Conservation (phyloP, 2,329 filamentous ascomycete genomes). For the Aspergillus udagawae region DNA sequence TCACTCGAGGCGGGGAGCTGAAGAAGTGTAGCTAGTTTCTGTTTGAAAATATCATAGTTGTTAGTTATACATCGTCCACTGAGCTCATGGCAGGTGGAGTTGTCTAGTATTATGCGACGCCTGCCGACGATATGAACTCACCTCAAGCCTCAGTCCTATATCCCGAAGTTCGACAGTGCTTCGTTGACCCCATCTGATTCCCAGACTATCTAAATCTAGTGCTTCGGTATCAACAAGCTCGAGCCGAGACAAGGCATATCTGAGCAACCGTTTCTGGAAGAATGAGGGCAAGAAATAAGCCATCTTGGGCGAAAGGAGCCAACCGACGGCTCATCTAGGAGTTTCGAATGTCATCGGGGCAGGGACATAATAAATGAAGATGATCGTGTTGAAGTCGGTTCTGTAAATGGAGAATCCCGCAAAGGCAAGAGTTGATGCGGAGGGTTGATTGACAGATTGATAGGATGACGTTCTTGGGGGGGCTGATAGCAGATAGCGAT, state of each 20-base stretch:
- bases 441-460: constrained; percentile 12
- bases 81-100: neutral
- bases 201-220: constrained; percentile 79
- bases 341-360: constrained; percentile 24
- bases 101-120: neutral
- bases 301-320: constrained; percentile 50
- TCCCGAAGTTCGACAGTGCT: constrained; percentile 83
- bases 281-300: constrained; percentile 71
- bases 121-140: constrained; percentile 37
- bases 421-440: constrained; percentile 6
- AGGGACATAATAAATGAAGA: constrained; percentile 15
- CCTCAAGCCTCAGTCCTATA: constrained; percentile 75
- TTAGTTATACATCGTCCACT: constrained; percentile 17
- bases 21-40: constrained; percentile 76
- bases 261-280: constrained; percentile 81
- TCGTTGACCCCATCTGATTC: constrained; percentile 75
- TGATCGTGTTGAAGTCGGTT: constrained; percentile 1
- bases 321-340: constrained; percentile 24
- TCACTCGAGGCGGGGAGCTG: constrained; percentile 69
- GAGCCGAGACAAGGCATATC: constrained; percentile 76
- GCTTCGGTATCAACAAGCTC: constrained; percentile 86
- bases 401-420: neutral
- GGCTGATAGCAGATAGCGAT: constrained; percentile 15
- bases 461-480: constrained; percentile 30
- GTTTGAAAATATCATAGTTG: constrained; percentile 13